Base-by-base conservation (phyloP, 208 protist species). In the Spongospora subterranea region DNA sequence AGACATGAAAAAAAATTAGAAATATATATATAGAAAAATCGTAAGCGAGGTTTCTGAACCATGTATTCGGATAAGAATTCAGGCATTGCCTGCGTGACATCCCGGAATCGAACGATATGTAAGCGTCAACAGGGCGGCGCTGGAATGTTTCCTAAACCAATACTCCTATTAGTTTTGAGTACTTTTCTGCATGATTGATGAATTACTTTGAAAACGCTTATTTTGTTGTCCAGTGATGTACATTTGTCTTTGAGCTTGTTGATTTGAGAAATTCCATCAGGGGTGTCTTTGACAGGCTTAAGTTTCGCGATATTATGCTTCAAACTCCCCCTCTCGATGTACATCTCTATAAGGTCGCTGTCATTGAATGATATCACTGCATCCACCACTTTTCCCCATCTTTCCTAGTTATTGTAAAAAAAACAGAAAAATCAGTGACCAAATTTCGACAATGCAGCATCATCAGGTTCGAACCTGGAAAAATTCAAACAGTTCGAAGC, bases 101-200 rank as follows among this genome's bases (percentile, higher is more conserved):
- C 6, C 17, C 71, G 17, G 71, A 82, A 82, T 82, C 40, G n/a
- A 82, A 82, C 71, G 71, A 82, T 35, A 82, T 82, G 71, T 82
- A 82, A 13, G 71, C 71, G n/a, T 82, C 71, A n/a, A 82, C 71
- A 35, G 71, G 71, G 17, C 6, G 6, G 35, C 71, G 71, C n/a
- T 35, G 71, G n/a, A 82, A 82, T n/a, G 17, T 45, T 6, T 6
- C 6, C 50, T 60, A 60, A 60, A 60, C 6, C 6, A 6, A 60
- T 29, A 60, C 50, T 29, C 24, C 50, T 29, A 60, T 60, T 24
- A 29, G 24, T 60, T 60, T 6, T 60, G 6, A 24, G 24, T 6
- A 60, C 6, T 29, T 60, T 29, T 29, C 50, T 29, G 6, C 50
- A 24, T 60, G 50, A 60, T 60, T n/a, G n/a, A 60, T 60, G 24